Base-by-base conservation (phyloP, 1,139 yeast species). In the Komagataea norvegica region DNA sequence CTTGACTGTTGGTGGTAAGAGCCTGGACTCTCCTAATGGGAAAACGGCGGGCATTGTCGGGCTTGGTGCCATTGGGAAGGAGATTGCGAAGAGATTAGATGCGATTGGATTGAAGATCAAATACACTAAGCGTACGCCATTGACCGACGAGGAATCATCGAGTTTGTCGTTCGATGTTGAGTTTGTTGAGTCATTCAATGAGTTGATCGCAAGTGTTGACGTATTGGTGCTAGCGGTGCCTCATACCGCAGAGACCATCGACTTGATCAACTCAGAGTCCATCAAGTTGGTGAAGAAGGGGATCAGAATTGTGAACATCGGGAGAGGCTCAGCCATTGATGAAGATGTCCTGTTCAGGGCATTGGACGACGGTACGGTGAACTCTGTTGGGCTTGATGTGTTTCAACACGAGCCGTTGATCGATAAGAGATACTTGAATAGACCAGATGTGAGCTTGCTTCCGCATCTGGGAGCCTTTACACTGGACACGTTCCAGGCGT, bases 301-400 rank as follows among this genome's bases (percentile, higher is more conserved):
- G 4, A 70, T 80, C 15, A 67, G 86, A 45, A 64, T 86, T 23
- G 79, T 86, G 37, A 86, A 86, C 55, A 77, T 84, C 17, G 94
- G 93, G 1, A 70, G 95, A 48, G 95, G 95, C 1, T 57, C 70
- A 4, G 74, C 86, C 23, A 67, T 88, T 42, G 82, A 86, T 53
- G 94, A 84, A 52, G 65, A 68, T 16, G 94, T 82, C 1, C 64
- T 87, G 34, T 71, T 84, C 1, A 67, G 64, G 4, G 95, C 86
- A 0, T 67, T 88, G 41, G 68, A 77, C 45, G 51, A 66, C 4
- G 94, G 93, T 1, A 74, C 79, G 44, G 69, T 88, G 2, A 59
- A 71, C 10, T 74, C 79, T 51, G 91, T 82, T 10, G 96, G 95
- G 0, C 63, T 85, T 33, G 95, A 86, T 54, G 95, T 86, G 5